Conservation (phyloP, 2,329 filamentous ascomycete genomes). For the Scedosporium boydii region DNA sequence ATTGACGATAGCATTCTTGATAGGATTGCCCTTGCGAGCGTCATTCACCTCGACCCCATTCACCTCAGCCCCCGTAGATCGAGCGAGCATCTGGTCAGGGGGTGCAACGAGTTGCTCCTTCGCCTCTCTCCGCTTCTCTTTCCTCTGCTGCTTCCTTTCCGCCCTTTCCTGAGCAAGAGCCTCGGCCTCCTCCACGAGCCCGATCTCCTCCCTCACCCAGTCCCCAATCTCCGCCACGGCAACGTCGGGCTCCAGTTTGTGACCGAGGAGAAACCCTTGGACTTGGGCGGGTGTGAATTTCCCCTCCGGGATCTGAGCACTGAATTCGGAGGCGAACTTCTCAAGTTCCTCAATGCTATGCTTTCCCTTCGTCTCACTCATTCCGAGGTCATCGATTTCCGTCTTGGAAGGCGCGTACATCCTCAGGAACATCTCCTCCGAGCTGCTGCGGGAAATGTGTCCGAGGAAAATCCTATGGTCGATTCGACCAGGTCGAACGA, state of each 20-base stretch:
- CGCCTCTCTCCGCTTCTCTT: not conserved
- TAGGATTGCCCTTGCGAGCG: not conserved
- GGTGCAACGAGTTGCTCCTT: not conserved
- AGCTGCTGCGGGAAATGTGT: conserved; percentile 44
- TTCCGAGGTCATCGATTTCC: conserved; percentile 17
- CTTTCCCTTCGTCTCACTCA: not conserved
- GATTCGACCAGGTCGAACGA: conserved; percentile 65
- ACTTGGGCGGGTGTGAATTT: conserved; percentile 52
- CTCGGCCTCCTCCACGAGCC: not conserved
- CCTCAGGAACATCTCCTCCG: conserved; percentile 47
- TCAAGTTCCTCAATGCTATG: not conserved
- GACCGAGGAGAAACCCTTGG: conserved; percentile 45
- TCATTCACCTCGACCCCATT: not conserved
- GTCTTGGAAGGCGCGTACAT: conserved; percentile 44
- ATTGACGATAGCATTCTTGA: no score
- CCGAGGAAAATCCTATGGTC: conserved; percentile 60
- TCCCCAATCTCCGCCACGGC: conserved; percentile 1
- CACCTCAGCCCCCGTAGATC: not conserved
- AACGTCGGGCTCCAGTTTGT: conserved; percentile 28
- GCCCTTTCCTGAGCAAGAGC: not conserved
- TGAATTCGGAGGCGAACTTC: conserved; percentile 39
- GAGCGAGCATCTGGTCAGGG: not conserved
- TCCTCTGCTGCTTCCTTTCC: not conserved
- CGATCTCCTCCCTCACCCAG: conserved; percentile 38
- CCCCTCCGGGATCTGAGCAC: conserved; percentile 36